Evolutionary conservation across 2,329 filamentous ascomycete genomes (phyloP).

Genomic region (Colletotrichum sidae): DNA sequence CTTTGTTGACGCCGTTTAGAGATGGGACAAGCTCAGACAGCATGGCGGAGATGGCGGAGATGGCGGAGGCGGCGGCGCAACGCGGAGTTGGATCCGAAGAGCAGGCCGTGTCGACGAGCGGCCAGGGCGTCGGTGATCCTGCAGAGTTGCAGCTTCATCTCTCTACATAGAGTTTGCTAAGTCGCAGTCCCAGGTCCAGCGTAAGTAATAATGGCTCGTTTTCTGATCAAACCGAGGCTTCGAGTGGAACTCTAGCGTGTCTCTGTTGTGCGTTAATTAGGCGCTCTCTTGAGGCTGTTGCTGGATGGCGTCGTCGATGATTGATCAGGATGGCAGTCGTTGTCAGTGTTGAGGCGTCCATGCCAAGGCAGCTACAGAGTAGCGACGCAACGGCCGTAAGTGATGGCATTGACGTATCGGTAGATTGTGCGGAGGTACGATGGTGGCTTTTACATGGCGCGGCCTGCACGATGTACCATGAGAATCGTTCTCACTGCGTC

Average conservation of each 20-base stretch:
- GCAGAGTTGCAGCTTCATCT: not conserved
- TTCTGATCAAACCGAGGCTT: constrained; percentile 14
- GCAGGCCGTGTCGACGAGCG: not conserved
- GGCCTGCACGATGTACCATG: too few relatives aligned
- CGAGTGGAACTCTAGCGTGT: constrained; percentile 25
- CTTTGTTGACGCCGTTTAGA: constrained; percentile 15
- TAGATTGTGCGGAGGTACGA: too few relatives aligned
- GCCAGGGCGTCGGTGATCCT: constrained; percentile 13
- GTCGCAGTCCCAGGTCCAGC: not conserved
- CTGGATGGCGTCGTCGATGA: not conserved
- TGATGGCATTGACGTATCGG: not conserved
- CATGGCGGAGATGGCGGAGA: constrained; percentile 8
- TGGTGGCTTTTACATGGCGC: too few relatives aligned
- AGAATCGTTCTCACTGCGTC: too few relatives aligned
- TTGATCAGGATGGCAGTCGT: not conserved
- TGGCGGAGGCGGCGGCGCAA: constrained; percentile 20
- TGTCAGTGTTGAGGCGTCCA: too few relatives aligned
- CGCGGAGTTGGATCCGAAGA: constrained; percentile 25
- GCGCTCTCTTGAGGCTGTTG: not conserved
- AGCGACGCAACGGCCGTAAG: not conserved
- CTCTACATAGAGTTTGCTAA: not conserved
- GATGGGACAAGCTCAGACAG: constrained; percentile 25
- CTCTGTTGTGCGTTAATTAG: constrained; percentile 21
- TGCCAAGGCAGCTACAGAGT: not conserved
- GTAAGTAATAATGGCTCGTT: constrained; percentile 12